phyloP scores from a whole-genome alignment of 164 flowering plant genomes.

The Liriodendron chinense region DNA sequence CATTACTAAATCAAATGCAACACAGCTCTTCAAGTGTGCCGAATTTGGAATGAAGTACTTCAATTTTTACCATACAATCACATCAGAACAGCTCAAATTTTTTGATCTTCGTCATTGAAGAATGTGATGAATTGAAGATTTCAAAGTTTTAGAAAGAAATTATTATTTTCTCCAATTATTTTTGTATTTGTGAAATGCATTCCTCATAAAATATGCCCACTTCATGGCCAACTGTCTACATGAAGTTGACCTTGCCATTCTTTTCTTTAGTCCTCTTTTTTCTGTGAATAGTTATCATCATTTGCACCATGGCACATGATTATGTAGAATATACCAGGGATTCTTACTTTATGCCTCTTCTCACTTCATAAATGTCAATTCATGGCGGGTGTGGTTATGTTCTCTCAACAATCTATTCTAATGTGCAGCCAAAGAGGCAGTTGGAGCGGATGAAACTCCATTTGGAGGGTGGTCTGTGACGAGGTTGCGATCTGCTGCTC shows the following conservation, averaged over 20 bases:
- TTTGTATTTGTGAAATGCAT: neutral
- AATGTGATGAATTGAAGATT: neutral
- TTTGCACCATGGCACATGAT: neutral
- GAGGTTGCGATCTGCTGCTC: conserved; percentile 94
- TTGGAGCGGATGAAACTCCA: conserved; percentile 94
- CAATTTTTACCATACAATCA: too few species aligned
- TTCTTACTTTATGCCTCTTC: neutral
- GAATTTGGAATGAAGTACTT: too few species aligned
- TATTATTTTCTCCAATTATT: neutral
- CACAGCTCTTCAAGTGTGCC: too few species aligned
- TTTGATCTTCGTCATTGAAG: neutral
- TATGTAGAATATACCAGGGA: neutral
- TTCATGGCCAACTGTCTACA: neutral
- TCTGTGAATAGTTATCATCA: neutral
- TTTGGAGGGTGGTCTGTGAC: conserved; percentile 93
- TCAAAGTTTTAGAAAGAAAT: too few species aligned
- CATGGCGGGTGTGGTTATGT: neutral
- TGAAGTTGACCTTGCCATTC: neutral
- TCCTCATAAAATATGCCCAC: neutral
- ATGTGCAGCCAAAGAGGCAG: conserved; percentile 81
- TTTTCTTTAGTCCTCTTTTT: neutral
- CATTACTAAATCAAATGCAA: too few species aligned
- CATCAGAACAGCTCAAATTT: too few species aligned
- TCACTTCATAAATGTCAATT: neutral
- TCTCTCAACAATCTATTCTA: neutral